A percentile compares a stretch with the other conserved stretches of the same genome.
phyloP scores from a whole-genome alignment of 108 stramenopile species.

The Pseudonitzschia multiseries region DNA sequence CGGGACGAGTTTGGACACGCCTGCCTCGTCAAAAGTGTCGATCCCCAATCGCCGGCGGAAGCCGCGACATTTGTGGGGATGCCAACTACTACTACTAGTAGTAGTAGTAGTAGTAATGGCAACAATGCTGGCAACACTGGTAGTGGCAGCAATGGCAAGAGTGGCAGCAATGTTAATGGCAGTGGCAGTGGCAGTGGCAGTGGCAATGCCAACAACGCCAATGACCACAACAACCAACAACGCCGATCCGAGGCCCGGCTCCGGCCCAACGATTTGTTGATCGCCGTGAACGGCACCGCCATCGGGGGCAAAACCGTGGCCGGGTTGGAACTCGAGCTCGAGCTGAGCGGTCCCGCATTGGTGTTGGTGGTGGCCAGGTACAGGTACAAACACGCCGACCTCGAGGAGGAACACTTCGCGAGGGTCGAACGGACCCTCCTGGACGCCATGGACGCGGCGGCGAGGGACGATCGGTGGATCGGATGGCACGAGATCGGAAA shows the following conservation, averaged over 20 bases:
- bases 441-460: slow-evolving; percentile 9
- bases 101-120: background rate
- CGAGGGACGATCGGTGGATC: slow-evolving; percentile 22
- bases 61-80: slow-evolving; percentile 35
- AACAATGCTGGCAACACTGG: slow-evolving; percentile 18
- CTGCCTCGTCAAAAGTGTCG: slow-evolving; percentile 66
- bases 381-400: slow-evolving; percentile 39
- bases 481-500: slow-evolving; percentile 32
- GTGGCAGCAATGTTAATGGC: too few relatives aligned
- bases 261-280: slow-evolving; percentile 63
- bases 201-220: slow-evolving; percentile 17
- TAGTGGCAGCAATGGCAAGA: background rate
- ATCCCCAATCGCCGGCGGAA: slow-evolving; percentile 62
- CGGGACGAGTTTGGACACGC: slow-evolving; percentile 80
- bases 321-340: slow-evolving; percentile 63
- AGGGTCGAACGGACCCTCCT: slow-evolving; percentile 15
- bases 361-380: slow-evolving; percentile 43
- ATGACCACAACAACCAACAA: background rate
- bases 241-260: background rate
- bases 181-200: background rate
- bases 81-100: background rate
- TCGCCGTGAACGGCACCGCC: slow-evolving; percentile 63
- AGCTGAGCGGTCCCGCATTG: slow-evolving; percentile 34
- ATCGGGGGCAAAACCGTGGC: slow-evolving; percentile 69
- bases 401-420: background rate